Conservation (phyloP, 1,284 basidiomycete genomes). For the Ganoderma lucidum region DNA sequence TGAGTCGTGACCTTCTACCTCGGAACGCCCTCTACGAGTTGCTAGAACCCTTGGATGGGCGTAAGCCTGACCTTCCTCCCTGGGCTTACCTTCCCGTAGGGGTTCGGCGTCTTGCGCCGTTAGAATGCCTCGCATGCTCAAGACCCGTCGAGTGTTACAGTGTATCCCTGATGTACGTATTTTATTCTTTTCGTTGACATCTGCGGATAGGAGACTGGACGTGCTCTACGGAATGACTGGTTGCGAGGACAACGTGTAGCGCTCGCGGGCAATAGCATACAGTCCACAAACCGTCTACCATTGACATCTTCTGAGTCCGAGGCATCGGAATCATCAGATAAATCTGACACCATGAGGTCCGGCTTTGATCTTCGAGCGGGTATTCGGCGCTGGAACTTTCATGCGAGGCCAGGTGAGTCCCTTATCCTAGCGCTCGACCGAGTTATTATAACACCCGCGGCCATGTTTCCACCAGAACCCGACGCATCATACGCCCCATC, state of each 20-base stretch:
- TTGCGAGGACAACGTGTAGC: neutral
- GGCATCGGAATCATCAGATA: neutral
- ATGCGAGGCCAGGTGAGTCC: slow-evolving; percentile 3
- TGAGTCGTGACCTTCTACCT: neutral
- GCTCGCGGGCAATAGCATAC: neutral
- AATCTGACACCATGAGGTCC: neutral
- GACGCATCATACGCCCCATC: neutral
- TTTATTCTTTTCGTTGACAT: neutral
- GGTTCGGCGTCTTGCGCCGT: neutral
- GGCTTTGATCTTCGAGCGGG: neutral
- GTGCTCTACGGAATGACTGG: neutral
- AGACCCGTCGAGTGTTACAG: neutral
- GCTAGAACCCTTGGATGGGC: neutral
- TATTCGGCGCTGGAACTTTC: neutral
- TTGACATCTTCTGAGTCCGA: neutral
- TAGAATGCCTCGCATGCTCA: neutral
- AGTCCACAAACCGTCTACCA: too few species aligned
- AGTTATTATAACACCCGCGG: neutral
- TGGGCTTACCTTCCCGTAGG: too few species aligned
- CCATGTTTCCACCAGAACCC: neutral
- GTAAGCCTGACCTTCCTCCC: neutral
- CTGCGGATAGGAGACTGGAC: neutral
- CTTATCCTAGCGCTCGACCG: neutral
- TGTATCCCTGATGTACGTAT: neutral
- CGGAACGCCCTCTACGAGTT: neutral